Evolutionary conservation across 2,329 filamentous ascomycete genomes (phyloP), one percentile per base, ranked within the genome.

Genomic region (Geosmithia putterillii): DNA sequence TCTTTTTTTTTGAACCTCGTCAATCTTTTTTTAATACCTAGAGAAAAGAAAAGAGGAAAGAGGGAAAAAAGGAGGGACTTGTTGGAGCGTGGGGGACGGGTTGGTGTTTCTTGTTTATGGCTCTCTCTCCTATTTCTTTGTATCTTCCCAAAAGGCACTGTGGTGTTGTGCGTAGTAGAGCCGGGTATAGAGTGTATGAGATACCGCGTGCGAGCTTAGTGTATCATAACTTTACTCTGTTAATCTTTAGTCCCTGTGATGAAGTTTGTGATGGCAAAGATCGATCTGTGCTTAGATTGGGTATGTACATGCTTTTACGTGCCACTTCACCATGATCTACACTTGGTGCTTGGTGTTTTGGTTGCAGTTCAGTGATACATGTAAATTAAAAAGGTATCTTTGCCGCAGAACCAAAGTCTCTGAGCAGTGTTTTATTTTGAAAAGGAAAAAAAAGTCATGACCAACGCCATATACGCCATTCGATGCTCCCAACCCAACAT

Each of bases 151-250:
- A 49, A 48, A 45, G 49, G 47, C 45, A 37, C 15, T 32, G 28
- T 12, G 28, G 10, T 32, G 28, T 32, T 14, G 17, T 40, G 19
- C 34, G 25, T 36, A 34, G 41, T 42, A 43, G 57, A 59, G 56
- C 58, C 59, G 62, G 65, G 63, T 66, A 72, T 72, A 72, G 69
- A 73, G 65, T 72, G 69, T 72, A 72, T 66, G 64, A 68, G 64
- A 71, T 71, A 66, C 65, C 65, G 63, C 66, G 28, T 64, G 62
- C 57, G 63, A 60, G 61, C 63, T 62, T 69, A 69, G 65, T 72
- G 69, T 72, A 72, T 60, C 69, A 72, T 72, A 72, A 69, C 58
- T 61, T 58, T 56, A 56, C 58, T 58, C 45, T 61, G 57, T 63
- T 63, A 12, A 14, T 54, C 60, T 56, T 56, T 54, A 38, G 8